Conservation (phyloP, 208 protist genomes). For the Leishmania braziliensis region DNA sequence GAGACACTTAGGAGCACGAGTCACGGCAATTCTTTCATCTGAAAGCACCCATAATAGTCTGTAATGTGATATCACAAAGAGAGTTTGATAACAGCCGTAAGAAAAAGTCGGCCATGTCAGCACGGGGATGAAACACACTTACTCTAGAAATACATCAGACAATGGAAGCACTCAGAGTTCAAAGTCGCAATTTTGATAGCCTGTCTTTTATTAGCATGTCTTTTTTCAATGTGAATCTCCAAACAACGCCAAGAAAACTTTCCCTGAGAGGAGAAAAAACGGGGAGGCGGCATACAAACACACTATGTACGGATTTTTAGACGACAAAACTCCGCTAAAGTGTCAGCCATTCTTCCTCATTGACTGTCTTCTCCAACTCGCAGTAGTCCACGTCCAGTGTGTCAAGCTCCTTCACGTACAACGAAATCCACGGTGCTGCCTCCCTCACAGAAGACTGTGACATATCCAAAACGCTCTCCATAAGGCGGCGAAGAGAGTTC, state of each 20-base stretch:
- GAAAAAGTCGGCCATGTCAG: not conserved
- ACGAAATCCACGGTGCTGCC: conserved; percentile 51
- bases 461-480: conserved; percentile 51
- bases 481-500: conserved; percentile 62
- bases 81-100: not conserved
- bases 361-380: conserved; percentile 61
- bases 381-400: conserved; percentile 74
- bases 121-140: not conserved
- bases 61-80: not conserved
- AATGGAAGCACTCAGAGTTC: not conserved
- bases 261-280: not conserved
- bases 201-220: not conserved
- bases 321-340: conserved; percentile 36
- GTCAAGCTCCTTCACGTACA: conserved; percentile 84
- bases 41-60: not conserved
- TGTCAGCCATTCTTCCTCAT: conserved; percentile 84
- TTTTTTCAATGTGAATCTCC: not conserved
- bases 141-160: too few relatives aligned
- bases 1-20: not conserved
- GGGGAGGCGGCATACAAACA: not conserved
- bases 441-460: conserved; percentile 6
- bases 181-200: too few relatives aligned
- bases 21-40: not conserved
- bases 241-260: not conserved
- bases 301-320: not conserved